phyloP scores from a whole-genome alignment of 441 rosid genomes.

The Corymbia citriodora region DNA sequence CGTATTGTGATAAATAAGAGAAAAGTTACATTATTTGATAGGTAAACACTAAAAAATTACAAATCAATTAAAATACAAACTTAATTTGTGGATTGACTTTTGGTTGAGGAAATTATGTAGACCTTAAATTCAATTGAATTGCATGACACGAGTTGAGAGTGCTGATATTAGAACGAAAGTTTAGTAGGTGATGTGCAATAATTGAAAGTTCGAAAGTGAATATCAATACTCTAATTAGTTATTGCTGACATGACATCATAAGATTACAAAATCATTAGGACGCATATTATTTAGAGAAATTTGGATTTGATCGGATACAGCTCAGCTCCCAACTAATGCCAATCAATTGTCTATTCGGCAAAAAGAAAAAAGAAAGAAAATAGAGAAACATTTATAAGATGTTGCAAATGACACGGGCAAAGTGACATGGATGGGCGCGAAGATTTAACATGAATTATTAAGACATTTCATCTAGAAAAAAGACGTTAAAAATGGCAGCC shows the following conservation, averaged over 20 bases:
- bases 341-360: rapidly evolving
- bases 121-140: neutral
- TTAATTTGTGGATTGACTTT: neutral
- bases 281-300: neutral
- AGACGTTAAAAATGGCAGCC: neutral
- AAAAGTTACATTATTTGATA: neutral
- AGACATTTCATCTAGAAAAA: rapidly evolving
- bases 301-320: rapidly evolving
- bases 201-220: neutral
- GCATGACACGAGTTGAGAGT: neutral
- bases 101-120: neutral
- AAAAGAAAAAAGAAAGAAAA: neutral
- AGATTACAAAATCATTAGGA: neutral
- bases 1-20: neutral
- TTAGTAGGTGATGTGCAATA: neutral
- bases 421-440: rapidly evolving
- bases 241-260: rapidly evolving
- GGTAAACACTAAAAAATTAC: neutral
- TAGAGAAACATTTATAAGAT: rapidly evolving
- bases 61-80: neutral
- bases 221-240: neutral
- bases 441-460: rapidly evolving
- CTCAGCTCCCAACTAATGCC: neutral
- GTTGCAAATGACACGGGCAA: rapidly evolving
- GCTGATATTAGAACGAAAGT: neutral